These are phyloP conservation scores for Septoria linicola DNA, from an alignment of 2,329 filamentous ascomycete genomes.

Conservation along the genomic window DNA sequence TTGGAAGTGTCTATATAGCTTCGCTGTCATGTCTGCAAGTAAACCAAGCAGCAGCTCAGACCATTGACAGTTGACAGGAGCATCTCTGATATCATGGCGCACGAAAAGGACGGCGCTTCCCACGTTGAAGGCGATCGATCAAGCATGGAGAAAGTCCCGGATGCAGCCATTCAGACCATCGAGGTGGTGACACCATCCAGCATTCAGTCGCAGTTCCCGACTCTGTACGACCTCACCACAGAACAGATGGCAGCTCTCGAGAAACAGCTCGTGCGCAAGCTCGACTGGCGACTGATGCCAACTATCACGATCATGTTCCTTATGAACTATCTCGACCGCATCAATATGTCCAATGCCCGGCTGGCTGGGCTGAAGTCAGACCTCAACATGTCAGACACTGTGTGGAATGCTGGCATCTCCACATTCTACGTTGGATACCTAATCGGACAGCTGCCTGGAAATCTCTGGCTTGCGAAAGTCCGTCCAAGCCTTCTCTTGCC, in stretches of 20 bases:
- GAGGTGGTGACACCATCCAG: conserved; percentile 30
- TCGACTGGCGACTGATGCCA: conserved; percentile 37
- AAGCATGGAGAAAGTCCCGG: conserved; percentile 34
- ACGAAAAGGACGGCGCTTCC: no score
- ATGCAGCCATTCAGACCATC: conserved; percentile 40
- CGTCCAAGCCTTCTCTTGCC: conserved; percentile 37
- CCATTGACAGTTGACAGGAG: no score
- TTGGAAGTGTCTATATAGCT: no score
- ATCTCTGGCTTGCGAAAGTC: conserved; percentile 41
- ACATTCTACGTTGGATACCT: conserved; percentile 48
- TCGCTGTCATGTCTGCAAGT: no score
- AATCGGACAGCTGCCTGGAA: conserved; percentile 47
- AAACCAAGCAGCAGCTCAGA: no score
- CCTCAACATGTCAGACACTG: conserved; percentile 36
- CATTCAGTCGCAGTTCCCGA: conserved; percentile 34
- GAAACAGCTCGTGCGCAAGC: conserved; percentile 32
- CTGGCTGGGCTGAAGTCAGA: conserved; percentile 43
- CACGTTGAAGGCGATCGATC: no score
- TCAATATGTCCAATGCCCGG: conserved; percentile 44
- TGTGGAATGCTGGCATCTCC: conserved; percentile 46
- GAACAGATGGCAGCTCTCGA: conserved; percentile 24
- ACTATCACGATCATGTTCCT: conserved; percentile 38
- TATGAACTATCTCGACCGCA: conserved; percentile 41
- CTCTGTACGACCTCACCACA: conserved; percentile 30
- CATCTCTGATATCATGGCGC: no score